Conservation (phyloP, 306 rosid species). For the Sicyos edulis region DNA sequence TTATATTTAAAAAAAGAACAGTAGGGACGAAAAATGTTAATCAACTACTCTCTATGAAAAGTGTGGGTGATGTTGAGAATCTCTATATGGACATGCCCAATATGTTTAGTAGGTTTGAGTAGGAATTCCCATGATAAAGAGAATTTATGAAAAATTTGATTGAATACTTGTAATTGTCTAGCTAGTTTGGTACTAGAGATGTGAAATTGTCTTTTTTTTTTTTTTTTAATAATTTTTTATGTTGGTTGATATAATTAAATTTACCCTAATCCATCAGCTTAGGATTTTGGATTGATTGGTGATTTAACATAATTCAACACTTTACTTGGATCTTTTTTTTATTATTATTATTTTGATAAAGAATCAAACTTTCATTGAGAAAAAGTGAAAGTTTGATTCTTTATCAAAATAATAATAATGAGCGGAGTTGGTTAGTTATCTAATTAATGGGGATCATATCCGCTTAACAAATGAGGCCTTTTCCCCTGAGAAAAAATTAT, state of each 20-base stretch:
- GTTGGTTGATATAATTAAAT: no score
- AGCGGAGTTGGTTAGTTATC: not conserved
- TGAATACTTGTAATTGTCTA: not conserved
- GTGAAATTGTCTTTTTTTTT: not conserved
- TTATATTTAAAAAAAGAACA: not conserved
- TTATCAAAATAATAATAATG: no score
- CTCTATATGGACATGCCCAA: not conserved
- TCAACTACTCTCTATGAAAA: not conserved
- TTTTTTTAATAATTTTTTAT: not conserved
- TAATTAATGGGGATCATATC: not conserved
- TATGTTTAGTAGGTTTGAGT: conserved; percentile 6
- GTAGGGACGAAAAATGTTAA: not conserved
- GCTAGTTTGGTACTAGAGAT: not conserved
- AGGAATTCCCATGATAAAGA: not conserved
- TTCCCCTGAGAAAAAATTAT: not conserved
- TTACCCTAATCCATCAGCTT: no score
- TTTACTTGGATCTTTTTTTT: no score
- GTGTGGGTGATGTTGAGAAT: not conserved
- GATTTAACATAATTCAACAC: no score
- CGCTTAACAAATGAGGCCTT: not conserved
- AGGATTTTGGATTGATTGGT: no score
- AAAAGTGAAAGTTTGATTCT: no score
- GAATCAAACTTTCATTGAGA: no score
- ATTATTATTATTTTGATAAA: no score
- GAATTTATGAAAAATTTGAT: not conserved